These are phyloP conservation scores for Cryptococcus hybrid DNA, from an alignment of 1,284 basidiomycete genomes.

Conservation along the genomic window DNA sequence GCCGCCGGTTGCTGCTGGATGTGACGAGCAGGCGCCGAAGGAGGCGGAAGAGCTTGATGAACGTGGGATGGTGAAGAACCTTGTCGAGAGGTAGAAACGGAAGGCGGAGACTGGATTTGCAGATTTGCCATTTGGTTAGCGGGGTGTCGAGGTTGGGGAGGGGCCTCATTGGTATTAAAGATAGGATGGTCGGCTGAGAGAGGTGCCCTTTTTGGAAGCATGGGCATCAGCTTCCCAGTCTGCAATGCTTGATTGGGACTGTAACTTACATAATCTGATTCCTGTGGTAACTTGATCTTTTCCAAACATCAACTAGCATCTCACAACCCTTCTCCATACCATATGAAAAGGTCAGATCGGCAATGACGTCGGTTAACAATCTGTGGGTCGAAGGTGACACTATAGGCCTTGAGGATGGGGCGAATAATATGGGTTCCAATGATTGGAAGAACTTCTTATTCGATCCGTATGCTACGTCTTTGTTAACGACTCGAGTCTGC, in stretches of 20 bases:
- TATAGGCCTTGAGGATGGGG: constrained; percentile 24
- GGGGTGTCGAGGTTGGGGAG: constrained; percentile 4
- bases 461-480: constrained; percentile 30
- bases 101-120: constrained; percentile 10
- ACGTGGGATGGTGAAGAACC: constrained; percentile 13
- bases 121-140: constrained; percentile 7
- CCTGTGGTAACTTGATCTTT: constrained; percentile 42
- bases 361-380: constrained; percentile 34
- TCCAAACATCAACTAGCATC: constrained; percentile 40
- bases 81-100: constrained; percentile 9
- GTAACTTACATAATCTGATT: constrained; percentile 41
- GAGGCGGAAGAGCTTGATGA: constrained; percentile 1
- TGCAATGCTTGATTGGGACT: neutral
- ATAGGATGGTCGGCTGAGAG: constrained; percentile 39
- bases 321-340: constrained; percentile 44
- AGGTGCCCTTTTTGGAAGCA: constrained; percentile 27
- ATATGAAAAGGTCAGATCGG: constrained; percentile 40
- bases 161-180: constrained; percentile 16
- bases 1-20: constrained; percentile 6
- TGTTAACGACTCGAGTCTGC: neutral
- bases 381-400: constrained; percentile 24
- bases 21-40: neutral
- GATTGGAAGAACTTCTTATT: constrained; percentile 40
- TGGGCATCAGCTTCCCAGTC: neutral
- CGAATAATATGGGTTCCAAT: constrained; percentile 34